A percentile compares a stretch with the other conserved stretches of the same genome.
phyloP scores from a whole-genome alignment of 148 eudicot species.

The Amaranthus hypochondriacus region DNA sequence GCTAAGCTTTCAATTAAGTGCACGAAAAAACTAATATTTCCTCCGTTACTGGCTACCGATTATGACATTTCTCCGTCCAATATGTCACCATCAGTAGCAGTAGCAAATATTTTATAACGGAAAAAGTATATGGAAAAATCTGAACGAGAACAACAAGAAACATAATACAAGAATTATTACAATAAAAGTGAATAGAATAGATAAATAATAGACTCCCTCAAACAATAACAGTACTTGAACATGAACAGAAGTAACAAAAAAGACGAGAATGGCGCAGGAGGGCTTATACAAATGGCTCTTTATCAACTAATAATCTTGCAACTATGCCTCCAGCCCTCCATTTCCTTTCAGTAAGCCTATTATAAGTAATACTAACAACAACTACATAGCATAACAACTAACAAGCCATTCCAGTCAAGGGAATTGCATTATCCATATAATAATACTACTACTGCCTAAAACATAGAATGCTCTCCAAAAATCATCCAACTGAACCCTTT shows the following conservation, averaged over 20 bases:
- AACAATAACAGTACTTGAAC: slow-evolving; percentile 19
- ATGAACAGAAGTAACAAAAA: slow-evolving; percentile 20
- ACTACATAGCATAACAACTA: not conserved
- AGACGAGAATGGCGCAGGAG: slow-evolving; percentile 17
- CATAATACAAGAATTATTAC: not conserved
- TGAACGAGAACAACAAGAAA: too few species aligned
- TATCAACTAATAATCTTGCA: slow-evolving; percentile 5
- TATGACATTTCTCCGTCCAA: too few species aligned
- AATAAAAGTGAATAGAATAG: not conserved
- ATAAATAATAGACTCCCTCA: not conserved
- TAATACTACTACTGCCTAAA: slow-evolving; percentile 2
- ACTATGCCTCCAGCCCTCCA: slow-evolving; percentile 10
- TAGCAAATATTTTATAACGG: too few species aligned
- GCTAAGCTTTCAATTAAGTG: too few species aligned
- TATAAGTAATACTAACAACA: not conserved
- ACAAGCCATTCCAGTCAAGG: slow-evolving; percentile 8
- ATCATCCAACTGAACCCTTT: not conserved
- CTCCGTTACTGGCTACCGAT: too few species aligned
- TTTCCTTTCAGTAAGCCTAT: slow-evolving; percentile 12
- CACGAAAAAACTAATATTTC: too few species aligned
- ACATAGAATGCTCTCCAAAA: slow-evolving; percentile 1
- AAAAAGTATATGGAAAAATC: too few species aligned
- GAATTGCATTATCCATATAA: slow-evolving; percentile 17
- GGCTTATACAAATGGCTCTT: slow-evolving; percentile 1
- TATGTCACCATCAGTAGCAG: too few species aligned